These are phyloP conservation scores for Penicillium roqueforti DNA, from an alignment of 495 filamentous ascomycete genomes.

Conservation along the genomic window DNA sequence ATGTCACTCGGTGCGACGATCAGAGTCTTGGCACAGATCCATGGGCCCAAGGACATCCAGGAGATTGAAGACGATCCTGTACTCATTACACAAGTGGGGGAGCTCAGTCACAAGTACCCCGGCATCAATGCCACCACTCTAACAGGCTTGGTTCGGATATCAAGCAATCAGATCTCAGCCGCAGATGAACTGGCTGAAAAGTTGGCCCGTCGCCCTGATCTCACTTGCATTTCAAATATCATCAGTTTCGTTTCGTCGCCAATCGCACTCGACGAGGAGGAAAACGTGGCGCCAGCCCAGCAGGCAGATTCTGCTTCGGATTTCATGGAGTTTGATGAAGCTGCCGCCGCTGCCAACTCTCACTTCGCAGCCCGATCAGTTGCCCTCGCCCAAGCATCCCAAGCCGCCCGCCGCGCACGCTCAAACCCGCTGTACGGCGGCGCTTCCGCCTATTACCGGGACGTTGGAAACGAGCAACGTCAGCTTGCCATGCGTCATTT, in stretches of 20 bases:
- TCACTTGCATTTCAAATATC: constrained; percentile 35
- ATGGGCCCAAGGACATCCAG: constrained; percentile 25
- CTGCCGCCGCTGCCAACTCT: constrained; percentile 28
- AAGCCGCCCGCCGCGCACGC: constrained; percentile 57
- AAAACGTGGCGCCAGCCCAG: constrained; percentile 9
- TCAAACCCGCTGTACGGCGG: constrained; percentile 64
- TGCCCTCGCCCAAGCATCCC: constrained; percentile 57
- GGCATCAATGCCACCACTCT: constrained; percentile 40
- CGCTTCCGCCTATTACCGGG: constrained; percentile 62
- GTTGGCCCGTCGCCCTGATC: constrained; percentile 30
- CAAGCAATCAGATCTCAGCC: constrained; percentile 50
- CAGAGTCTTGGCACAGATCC: constrained; percentile 40
- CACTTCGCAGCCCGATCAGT: constrained; percentile 39
- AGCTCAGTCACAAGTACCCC: constrained; percentile 54
- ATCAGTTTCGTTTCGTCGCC: constrained; percentile 39
- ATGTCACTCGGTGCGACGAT: constrained; percentile 57
- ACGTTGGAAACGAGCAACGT: constrained; percentile 52
- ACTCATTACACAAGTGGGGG: constrained; percentile 44
- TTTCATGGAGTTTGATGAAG: constrained; percentile 24
- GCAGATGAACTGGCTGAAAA: constrained; percentile 57
- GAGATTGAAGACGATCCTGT: constrained; percentile 42
- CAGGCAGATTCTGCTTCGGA: not conserved
- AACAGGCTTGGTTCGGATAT: constrained; percentile 51
- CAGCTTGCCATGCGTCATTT: constrained; percentile 41
- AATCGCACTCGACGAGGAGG: constrained; percentile 29